Conservation (phyloP, 2,329 filamentous ascomycete genomes). For the Pestalotiopsis fici region DNA sequence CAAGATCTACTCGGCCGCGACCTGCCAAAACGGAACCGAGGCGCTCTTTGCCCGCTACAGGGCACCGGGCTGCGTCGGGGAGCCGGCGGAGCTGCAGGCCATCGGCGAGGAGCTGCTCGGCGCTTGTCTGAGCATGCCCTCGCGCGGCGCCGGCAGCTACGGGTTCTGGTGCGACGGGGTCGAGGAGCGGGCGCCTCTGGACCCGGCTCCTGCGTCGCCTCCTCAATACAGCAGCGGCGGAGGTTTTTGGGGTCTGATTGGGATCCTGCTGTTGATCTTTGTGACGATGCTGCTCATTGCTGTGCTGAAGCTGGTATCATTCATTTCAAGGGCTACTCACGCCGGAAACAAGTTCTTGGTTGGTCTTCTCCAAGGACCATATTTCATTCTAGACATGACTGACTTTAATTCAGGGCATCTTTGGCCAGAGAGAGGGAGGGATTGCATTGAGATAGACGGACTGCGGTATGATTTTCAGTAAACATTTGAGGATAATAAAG, state of each 20-base stretch:
- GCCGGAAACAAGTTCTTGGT: conserved; percentile 3
- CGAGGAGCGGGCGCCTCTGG: conserved; percentile 17
- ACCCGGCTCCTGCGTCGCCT: background rate
- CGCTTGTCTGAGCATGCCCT: conserved; percentile 6
- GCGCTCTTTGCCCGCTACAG: conserved; percentile 5
- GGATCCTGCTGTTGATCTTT: conserved; percentile 1
- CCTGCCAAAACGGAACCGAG: conserved; percentile 4
- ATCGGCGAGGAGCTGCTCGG: conserved; percentile 1
- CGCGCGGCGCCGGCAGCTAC: background rate
- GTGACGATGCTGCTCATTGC: background rate
- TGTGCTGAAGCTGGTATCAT: background rate
- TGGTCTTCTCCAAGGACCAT: background rate
- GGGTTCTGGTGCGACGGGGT: conserved; percentile 9
- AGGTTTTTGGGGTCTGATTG: background rate
- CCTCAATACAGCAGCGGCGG: background rate
- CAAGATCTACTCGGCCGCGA: conserved; percentile 4
- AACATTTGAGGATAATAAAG: too few relatives aligned
- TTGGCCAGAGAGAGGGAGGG: background rate
- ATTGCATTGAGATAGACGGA: background rate
- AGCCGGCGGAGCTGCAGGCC: background rate
- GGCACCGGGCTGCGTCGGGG: background rate
- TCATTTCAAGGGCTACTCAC: background rate
- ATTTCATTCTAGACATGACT: background rate
- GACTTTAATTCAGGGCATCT: background rate
- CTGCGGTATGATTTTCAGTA: too few relatives aligned